phyloP scores from a whole-genome alignment of 345 rosid genomes.

The Alliaria petiolata region DNA sequence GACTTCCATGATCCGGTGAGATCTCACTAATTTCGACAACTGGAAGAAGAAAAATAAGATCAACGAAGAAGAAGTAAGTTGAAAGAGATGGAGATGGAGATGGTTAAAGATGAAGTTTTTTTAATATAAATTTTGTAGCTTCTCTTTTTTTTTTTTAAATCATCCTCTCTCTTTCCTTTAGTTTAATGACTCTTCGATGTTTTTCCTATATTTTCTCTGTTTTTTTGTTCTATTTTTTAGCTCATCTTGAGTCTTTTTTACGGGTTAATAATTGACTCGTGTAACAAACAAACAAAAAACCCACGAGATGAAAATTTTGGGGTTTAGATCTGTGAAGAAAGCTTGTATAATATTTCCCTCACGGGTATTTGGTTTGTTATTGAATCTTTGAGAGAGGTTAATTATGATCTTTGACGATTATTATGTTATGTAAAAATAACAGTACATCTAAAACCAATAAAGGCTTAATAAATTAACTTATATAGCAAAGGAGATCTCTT shows the following conservation, averaged over 20 bases:
- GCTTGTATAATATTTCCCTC: constrained; percentile 12
- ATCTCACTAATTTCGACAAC: neutral
- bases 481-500: neutral
- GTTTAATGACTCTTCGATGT: neutral
- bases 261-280: constrained; percentile 4
- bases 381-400: neutral
- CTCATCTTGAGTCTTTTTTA: constrained; percentile 14
- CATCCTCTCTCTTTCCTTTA: constrained; percentile 16
- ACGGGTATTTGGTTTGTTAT: neutral
- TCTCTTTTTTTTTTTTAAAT: neutral
- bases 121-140: neutral
- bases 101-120: constrained; percentile 24
- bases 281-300: neutral
- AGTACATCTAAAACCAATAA: neutral
- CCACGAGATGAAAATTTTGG: neutral
- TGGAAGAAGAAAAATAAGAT: neutral
- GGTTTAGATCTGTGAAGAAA: constrained; percentile 13
- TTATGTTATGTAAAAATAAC: neutral
- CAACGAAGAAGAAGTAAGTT: neutral
- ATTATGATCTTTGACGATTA: neutral
- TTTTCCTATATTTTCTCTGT: neutral
- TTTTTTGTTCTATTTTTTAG: neutral
- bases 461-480: neutral
- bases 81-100: constrained; percentile 14
- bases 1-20: constrained; percentile 50